phyloP scores from a whole-genome alignment of 2,329 filamentous ascomycete species.

The Chrysoporthe austroafricana region DNA sequence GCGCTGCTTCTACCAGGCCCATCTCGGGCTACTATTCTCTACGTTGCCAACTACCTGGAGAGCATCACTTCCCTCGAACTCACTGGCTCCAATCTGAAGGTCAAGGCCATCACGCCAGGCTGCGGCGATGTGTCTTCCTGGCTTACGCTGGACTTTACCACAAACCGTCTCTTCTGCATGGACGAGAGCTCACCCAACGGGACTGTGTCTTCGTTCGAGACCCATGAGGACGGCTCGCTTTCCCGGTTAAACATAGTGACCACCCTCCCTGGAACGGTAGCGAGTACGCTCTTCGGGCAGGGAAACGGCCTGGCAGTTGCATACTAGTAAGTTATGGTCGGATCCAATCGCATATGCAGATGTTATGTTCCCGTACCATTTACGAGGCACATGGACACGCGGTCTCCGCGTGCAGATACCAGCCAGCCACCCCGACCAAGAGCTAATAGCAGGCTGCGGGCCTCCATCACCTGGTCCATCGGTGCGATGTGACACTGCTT shows the following conservation, averaged over 20 bases:
- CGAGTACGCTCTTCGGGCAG: constrained; percentile 9
- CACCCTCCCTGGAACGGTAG: constrained; percentile 31
- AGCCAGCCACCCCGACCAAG: not conserved
- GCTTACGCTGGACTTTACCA: constrained; percentile 58
- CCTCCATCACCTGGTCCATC: not conserved
- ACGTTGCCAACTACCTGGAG: constrained; percentile 54
- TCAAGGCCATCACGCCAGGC: constrained; percentile 46
- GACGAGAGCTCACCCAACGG: constrained; percentile 61
- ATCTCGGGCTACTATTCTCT: constrained; percentile 46
- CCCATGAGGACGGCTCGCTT: constrained; percentile 44
- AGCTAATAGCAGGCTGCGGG: not conserved
- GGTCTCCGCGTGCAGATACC: not conserved
- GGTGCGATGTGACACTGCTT: not conserved
- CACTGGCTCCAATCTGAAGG: constrained; percentile 43
- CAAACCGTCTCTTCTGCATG: constrained; percentile 59
- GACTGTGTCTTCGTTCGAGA: constrained; percentile 48
- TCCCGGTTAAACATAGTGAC: constrained; percentile 40
- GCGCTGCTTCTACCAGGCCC: constrained; percentile 35
- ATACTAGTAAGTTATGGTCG: constrained; percentile 6
- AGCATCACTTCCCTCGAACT: constrained; percentile 53
- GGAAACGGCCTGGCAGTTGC: constrained; percentile 16
- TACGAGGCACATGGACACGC: not conserved
- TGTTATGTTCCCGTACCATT: too few relatives aligned
- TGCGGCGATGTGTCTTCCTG: constrained; percentile 63
- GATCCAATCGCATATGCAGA: not conserved